Percentiles rank a stretch among this genome's conserved stretches.
Evolutionary conservation across 768 basidiomycete genomes (phyloP).

Genomic region (Fibroporia radiculosa): DNA sequence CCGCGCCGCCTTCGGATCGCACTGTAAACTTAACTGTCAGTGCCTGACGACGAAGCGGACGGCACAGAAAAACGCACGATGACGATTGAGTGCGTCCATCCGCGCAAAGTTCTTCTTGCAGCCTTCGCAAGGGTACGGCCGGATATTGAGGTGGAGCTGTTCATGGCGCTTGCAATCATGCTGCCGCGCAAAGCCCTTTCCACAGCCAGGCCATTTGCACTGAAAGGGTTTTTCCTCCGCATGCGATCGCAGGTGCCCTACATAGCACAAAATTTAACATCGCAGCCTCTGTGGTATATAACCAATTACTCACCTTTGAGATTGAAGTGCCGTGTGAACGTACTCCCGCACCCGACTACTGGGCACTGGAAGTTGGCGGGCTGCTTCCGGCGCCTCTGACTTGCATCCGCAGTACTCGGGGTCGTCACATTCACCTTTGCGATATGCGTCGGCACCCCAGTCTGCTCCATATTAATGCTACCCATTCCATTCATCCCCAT

Average conservation of each 20-base stretch:
- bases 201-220: conserved; percentile 92
- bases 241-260: conserved; percentile 90
- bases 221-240: conserved; percentile 93
- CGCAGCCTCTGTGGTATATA: conserved; percentile 10
- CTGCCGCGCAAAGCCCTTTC: conserved; percentile 88
- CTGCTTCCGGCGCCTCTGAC: conserved; percentile 77
- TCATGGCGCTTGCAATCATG: conserved; percentile 98
- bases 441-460: conserved; percentile 17
- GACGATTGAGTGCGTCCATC: conserved; percentile 91
- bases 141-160: conserved; percentile 85
- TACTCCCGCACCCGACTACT: conserved; percentile 91
- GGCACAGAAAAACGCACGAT: conserved; percentile 50
- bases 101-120: conserved; percentile 91
- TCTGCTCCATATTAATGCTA: conserved; percentile 11
- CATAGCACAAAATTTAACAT: not conserved
- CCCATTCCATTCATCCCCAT: conserved; percentile 12
- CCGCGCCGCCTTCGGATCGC: conserved; percentile 75
- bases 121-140: conserved; percentile 89
- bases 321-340: conserved; percentile 95
- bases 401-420: conserved; percentile 81
- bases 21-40: conserved; percentile 31
- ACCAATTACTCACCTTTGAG: conserved; percentile 57
- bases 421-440: conserved; percentile 84
- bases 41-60: not conserved
- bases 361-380: conserved; percentile 88